Percentiles rank a stretch among this genome's conserved stretches.
Conservation (phyloP, 1,139 yeast genomes). For the Ogataea hybrid region DNA sequence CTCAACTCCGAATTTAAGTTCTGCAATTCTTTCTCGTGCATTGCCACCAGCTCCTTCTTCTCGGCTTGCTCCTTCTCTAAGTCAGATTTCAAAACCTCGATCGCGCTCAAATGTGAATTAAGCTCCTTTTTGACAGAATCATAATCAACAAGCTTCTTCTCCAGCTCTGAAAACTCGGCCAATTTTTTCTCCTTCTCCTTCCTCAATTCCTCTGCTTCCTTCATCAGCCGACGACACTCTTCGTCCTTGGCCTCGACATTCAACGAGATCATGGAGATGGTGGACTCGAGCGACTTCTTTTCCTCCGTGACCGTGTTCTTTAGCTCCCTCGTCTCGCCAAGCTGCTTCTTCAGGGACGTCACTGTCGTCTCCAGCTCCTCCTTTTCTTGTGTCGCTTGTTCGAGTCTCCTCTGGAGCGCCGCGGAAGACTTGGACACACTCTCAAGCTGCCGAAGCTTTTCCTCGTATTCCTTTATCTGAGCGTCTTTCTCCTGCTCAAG, state of each 20-base stretch:
- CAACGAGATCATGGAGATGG: slow-evolving; percentile 32
- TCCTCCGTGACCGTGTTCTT: slow-evolving; percentile 26
- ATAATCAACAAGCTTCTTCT: slow-evolving; percentile 1
- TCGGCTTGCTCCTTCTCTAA: slow-evolving; percentile 15
- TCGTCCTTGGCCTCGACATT: slow-evolving; percentile 31
- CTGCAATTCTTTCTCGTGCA: slow-evolving; percentile 26
- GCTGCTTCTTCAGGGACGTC: slow-evolving; percentile 12
- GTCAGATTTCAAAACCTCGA: not conserved
- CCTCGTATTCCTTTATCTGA: slow-evolving; percentile 1
- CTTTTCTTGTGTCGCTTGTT: slow-evolving; percentile 1
- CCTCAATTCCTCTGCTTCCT: slow-evolving; percentile 17
- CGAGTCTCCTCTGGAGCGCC: not conserved
- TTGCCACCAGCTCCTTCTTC: slow-evolving; percentile 23
- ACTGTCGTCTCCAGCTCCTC: slow-evolving; percentile 3
- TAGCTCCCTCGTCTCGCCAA: slow-evolving; percentile 29
- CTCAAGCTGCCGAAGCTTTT: not conserved
- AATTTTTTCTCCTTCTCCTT: slow-evolving; percentile 10
- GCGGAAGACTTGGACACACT: not conserved
- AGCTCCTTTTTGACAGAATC: not conserved
- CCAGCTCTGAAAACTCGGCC: slow-evolving; percentile 19
- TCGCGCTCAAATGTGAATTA: not conserved
- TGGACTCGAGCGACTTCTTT: slow-evolving; percentile 27
- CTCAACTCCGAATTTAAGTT: slow-evolving; percentile 31
- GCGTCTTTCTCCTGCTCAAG: not conserved
- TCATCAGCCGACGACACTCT: slow-evolving; percentile 24